Evolutionary conservation across 768 basidiomycete species (phyloP).

Genomic region (Russula dissimulans): DNA sequence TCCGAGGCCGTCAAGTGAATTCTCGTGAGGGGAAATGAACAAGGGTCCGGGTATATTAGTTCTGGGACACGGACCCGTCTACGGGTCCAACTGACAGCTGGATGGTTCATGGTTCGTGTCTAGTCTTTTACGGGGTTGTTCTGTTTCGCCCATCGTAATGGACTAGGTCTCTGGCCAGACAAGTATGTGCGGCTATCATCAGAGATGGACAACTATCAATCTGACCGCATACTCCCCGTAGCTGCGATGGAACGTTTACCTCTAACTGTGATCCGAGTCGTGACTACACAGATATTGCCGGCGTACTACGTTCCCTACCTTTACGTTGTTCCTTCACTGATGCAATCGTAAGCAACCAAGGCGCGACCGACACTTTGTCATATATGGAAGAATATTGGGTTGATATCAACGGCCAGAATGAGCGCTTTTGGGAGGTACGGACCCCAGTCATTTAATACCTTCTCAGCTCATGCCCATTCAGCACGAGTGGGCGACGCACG

Average conservation of each 20-base stretch:
- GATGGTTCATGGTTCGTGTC: conserved; percentile 60
- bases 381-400: conserved; percentile 63
- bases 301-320: conserved; percentile 22
- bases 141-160: conserved; percentile 6
- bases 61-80: conserved; percentile 61
- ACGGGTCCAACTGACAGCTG: conserved; percentile 61
- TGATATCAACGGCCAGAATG: conserved; percentile 46
- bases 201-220: no score
- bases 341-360: conserved; percentile 30
- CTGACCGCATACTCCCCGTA: conserved; percentile 22
- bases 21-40: not conserved
- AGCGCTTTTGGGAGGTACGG: conserved; percentile 61
- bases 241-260: conserved; percentile 43
- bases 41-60: conserved; percentile 29
- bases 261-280: conserved; percentile 35
- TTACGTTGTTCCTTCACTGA: not conserved
- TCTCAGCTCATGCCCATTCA: not conserved
- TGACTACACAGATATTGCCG: conserved; percentile 36
- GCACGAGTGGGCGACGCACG: conserved; percentile 68
- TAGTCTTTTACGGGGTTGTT: not conserved
- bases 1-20: not conserved
- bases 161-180: conserved; percentile 57
- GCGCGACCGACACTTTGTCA: conserved; percentile 46
- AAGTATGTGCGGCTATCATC: conserved; percentile 30
- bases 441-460: not conserved